Evolutionary conservation across 805 yeast species (phyloP).

Genomic region (Zygotorulaspora florentina): DNA sequence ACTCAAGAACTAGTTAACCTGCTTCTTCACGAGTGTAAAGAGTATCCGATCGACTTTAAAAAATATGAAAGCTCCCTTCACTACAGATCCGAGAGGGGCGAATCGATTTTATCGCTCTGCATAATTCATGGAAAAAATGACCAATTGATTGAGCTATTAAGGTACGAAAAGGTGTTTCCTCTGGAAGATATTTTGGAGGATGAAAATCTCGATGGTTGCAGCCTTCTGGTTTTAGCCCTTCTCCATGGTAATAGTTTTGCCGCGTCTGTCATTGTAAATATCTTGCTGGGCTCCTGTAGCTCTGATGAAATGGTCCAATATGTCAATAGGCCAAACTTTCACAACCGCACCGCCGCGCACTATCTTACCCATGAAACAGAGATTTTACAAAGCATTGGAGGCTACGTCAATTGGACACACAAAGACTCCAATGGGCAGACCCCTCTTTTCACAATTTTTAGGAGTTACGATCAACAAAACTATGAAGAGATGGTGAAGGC

Average conservation of each 20-base stretch:
- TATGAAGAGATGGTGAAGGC: constrained; percentile 48
- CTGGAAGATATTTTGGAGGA: constrained; percentile 68
- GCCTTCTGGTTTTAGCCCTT: constrained; percentile 60
- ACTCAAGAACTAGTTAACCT: constrained; percentile 1
- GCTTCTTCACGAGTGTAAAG: constrained; percentile 4
- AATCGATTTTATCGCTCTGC: constrained; percentile 65
- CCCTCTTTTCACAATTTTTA: constrained; percentile 67
- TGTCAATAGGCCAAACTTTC: constrained; percentile 47
- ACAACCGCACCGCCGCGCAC: constrained; percentile 67
- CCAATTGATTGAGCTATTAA: constrained; percentile 45
- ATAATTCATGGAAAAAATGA: constrained; percentile 44
- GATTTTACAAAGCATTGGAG: constrained; percentile 52
- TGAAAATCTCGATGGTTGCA: constrained; percentile 48
- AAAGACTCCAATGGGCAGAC: constrained; percentile 68
- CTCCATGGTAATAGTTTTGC: constrained; percentile 47
- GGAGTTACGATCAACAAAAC: constrained; percentile 74
- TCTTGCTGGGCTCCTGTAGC: constrained; percentile 42
- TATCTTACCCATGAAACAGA: constrained; percentile 56
- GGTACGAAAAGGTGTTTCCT: constrained; percentile 48
- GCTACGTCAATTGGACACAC: constrained; percentile 60
- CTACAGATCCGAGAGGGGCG: constrained; percentile 54
- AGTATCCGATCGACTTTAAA: constrained; percentile 21
- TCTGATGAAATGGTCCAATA: constrained; percentile 46
- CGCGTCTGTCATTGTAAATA: constrained; percentile 43
- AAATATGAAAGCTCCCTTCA: constrained; percentile 30